These are phyloP conservation scores for Pyrrhoderma noxium DNA, from an alignment of 1,284 basidiomycete genomes.

Conservation along the genomic window DNA sequence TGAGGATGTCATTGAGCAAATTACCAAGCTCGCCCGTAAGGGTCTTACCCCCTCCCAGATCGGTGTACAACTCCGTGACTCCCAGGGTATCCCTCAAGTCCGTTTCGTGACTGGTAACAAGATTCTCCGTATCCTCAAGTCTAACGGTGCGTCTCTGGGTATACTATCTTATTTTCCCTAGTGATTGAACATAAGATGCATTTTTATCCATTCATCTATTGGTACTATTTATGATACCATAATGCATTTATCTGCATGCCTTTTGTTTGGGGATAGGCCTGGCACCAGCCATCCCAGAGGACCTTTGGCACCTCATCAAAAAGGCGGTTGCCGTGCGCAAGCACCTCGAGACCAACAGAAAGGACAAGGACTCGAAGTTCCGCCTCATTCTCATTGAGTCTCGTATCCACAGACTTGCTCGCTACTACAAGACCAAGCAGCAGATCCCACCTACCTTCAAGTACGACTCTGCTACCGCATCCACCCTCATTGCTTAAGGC, in stretches of 20 bases:
- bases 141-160: constrained; percentile 60
- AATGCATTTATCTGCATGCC: constrained; percentile 28
- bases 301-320: constrained; percentile 99
- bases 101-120: constrained; percentile 99
- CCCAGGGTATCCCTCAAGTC: constrained; percentile 95
- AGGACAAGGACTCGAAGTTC: constrained; percentile 99
- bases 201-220: constrained; percentile 20
- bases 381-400: constrained; percentile 98
- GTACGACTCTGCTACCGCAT: constrained; percentile 91
- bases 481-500: constrained; percentile 69
- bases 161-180: constrained; percentile 6
- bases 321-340: constrained; percentile 99
- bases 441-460: constrained; percentile 98
- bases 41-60: constrained; percentile 98
- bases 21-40: constrained; percentile 96
- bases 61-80: constrained; percentile 96
- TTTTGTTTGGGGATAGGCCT: constrained; percentile 78
- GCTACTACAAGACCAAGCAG: constrained; percentile 98
- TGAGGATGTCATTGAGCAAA: constrained; percentile 94
- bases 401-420: constrained; percentile 91
- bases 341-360: constrained; percentile 97
- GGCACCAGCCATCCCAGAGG: constrained; percentile 96
- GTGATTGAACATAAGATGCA: constrained; percentile 24
- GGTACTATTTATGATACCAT: constrained; percentile 21
- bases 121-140: constrained; percentile 97